Evolutionary conservation across 2,329 filamentous ascomycete species (phyloP).

Genomic region (Curvularia eragrostidis): DNA sequence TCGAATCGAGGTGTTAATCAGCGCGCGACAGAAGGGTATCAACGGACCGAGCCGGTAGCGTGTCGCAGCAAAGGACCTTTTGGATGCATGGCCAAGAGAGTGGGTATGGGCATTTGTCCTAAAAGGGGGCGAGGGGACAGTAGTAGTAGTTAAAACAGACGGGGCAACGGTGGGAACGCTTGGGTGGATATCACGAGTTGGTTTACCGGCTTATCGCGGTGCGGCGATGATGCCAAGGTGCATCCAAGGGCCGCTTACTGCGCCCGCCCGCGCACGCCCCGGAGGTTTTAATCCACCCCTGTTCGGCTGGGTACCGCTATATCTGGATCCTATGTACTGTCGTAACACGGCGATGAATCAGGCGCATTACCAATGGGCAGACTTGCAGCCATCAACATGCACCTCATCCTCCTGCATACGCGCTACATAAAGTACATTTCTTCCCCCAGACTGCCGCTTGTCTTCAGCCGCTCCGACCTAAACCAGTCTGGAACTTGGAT

Average conservation of each 20-base stretch:
- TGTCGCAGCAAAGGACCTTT: slow-evolving; percentile 17
- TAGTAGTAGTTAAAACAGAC: neutral
- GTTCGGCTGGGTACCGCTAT: no score
- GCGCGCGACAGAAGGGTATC: slow-evolving; percentile 15
- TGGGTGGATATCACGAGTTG: neutral
- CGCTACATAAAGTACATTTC: neutral
- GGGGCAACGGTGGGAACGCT: neutral
- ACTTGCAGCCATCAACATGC: no score
- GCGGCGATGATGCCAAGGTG: slow-evolving; percentile 1
- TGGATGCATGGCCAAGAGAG: slow-evolving; percentile 16
- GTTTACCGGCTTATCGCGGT: neutral
- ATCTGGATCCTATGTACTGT: no score
- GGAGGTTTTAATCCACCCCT: neutral
- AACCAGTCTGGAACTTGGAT: neutral
- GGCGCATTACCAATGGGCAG: neutral
- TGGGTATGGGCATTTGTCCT: slow-evolving; percentile 3
- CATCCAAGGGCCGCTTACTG: neutral
- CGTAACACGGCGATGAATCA: neutral
- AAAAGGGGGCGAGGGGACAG: neutral
- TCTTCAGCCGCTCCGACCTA: neutral
- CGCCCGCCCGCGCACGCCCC: no score
- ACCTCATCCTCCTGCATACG: no score
- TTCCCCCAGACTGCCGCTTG: neutral
- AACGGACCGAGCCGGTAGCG: slow-evolving; percentile 36
- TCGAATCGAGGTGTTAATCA: slow-evolving; percentile 4